Percentiles rank a stretch among this genome's conserved stretches.
Conservation (phyloP, 1,284 basidiomycete genomes). For the Apiotrichum domesticum region DNA sequence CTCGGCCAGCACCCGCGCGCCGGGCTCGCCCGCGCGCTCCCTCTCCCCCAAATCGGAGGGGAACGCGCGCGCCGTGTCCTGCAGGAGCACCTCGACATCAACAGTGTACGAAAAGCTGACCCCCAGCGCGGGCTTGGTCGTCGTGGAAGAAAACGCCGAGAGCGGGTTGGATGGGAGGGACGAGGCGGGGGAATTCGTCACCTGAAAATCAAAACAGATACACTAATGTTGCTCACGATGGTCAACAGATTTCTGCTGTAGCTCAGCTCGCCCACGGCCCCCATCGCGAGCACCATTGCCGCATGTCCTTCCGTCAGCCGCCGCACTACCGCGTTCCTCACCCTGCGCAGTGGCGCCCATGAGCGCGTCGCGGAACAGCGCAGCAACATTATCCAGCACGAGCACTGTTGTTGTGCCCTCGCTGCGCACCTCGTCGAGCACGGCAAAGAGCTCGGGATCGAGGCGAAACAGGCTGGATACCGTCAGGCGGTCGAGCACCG, state of each 20-base stretch:
- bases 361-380: conserved; percentile 37
- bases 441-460: conserved; percentile 33
- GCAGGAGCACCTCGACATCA: conserved; percentile 39
- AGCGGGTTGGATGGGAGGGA: conserved; percentile 32
- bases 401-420: conserved; percentile 15
- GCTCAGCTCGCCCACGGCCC: conserved; percentile 33
- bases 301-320: conserved; percentile 31
- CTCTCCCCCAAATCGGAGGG: conserved; percentile 39
- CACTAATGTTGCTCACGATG: conserved; percentile 20
- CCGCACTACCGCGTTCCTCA: conserved; percentile 7
- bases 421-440: conserved; percentile 8
- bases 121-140: conserved; percentile 39
- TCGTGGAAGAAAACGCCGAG: conserved; percentile 38
- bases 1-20: conserved; percentile 38
- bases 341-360: conserved; percentile 37
- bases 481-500: conserved; percentile 28
- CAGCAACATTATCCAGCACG: conserved; percentile 38
- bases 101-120: conserved; percentile 32
- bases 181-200: conserved; percentile 31
- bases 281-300: conserved; percentile 39
- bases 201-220: conserved; percentile 15
- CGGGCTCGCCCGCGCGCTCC: conserved; percentile 26
- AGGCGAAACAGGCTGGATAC: conserved; percentile 32
- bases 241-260: conserved; percentile 23
- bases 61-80: conserved; percentile 41